A percentile compares a stretch with the other conserved stretches of the same genome.
Evolutionary conservation across 2,329 filamentous ascomycete genomes (phyloP).

Genomic region (Beauveria caledonica): DNA sequence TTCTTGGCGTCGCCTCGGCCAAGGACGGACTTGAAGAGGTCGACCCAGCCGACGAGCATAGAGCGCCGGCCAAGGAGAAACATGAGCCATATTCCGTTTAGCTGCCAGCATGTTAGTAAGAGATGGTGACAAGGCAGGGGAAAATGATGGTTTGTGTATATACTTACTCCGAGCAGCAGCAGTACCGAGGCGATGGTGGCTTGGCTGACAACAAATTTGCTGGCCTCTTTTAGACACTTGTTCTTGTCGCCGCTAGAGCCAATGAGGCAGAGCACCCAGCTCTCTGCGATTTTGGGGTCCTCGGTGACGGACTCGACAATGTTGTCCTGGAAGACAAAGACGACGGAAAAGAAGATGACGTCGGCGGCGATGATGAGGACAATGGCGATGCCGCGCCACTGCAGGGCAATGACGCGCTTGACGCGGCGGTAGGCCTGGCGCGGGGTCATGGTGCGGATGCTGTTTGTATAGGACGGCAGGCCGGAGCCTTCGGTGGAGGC

Average conservation of each 20-base stretch:
- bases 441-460: slow-evolving; percentile 68
- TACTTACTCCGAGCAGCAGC: slow-evolving; percentile 67
- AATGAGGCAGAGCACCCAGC: slow-evolving; percentile 68
- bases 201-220: slow-evolving; percentile 60
- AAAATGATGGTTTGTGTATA: neutral
- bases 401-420: slow-evolving; percentile 75
- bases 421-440: slow-evolving; percentile 83
- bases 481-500: slow-evolving; percentile 62
- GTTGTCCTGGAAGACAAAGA: slow-evolving; percentile 83
- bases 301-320: slow-evolving; percentile 53
- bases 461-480: slow-evolving; percentile 63
- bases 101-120: slow-evolving; percentile 31
- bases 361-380: slow-evolving; percentile 85
- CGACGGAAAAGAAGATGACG: slow-evolving; percentile 85
- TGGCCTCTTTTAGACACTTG: slow-evolving; percentile 54
- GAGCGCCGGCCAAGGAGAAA: slow-evolving; percentile 72
- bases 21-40: slow-evolving; percentile 47
- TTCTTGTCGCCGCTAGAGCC: slow-evolving; percentile 48
- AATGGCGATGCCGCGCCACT: slow-evolving; percentile 89
- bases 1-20: slow-evolving; percentile 35
- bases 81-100: slow-evolving; percentile 79
- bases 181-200: slow-evolving; percentile 73
- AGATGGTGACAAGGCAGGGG: neutral
- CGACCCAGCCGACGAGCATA: slow-evolving; percentile 79
- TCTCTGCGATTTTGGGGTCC: slow-evolving; percentile 41